Evolutionary conservation across 2,329 filamentous ascomycete genomes (phyloP), one percentile per base, ranked within the genome.

Genomic region (Aureobasidium sp.): DNA sequence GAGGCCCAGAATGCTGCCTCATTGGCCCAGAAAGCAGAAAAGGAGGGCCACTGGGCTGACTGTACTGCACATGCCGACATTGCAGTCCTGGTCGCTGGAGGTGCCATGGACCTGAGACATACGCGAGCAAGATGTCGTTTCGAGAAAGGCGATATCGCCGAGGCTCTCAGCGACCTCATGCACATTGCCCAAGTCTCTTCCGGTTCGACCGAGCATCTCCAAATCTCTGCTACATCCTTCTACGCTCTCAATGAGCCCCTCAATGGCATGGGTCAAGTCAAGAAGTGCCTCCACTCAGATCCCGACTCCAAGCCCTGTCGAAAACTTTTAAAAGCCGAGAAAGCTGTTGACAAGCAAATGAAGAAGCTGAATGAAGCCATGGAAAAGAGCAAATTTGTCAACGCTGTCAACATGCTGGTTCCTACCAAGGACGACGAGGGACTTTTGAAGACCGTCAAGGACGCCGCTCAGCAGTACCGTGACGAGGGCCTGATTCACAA

Each of bases 231-330:
- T 32, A 93, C 93, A 71, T 84, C 90, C 7, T 99, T 96, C 75
- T 99, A 94, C 75, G 86, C 86, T 1, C 78, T 97, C 30, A 91
- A 86, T 32, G 91, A 97, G 69, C 80, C 86, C 48, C 87, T 94
- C 16, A 88, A 88, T 67, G 94, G 91, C 49, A 79, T 96, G 68
- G 80, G 86, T 3, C 90, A 96, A 71, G 83, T 96, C 68, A 85
- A 90, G 65, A 96, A 94, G 74, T 99, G 94, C 71, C 79, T 99
- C 62, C 91, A 96, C 72, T 95, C 91, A 1, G 94, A 99, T 71
- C 94, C 93, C 0, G 95, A 99, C 71, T 96, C 91, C n/a, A 97
- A 96, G 73, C 77, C 83, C n/a, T 99, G 94, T 81, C 90, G 90
- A 75, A 88, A 87, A 72, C 78, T 97, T 29, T 86, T 94, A 68